These are phyloP conservation scores for Boletus reticulatus DNA, from an alignment of 768 basidiomycete species.

Conservation along the genomic window DNA sequence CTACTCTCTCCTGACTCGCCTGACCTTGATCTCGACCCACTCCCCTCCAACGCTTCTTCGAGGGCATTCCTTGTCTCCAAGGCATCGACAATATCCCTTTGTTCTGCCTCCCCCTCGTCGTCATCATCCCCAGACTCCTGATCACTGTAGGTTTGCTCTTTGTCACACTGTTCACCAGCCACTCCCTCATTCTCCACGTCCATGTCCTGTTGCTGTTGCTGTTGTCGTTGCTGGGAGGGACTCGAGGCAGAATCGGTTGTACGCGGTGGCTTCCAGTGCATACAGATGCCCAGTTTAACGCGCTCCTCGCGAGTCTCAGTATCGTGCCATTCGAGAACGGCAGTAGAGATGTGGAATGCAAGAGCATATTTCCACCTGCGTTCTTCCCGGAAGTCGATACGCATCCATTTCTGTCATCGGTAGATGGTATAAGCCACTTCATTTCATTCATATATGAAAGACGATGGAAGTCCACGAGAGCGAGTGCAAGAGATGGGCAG, in stretches of 20 bases:
- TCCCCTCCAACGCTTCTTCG: conserved; percentile 55
- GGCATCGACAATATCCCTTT: conserved; percentile 53
- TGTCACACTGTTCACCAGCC: conserved; percentile 21
- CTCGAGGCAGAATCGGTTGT: conserved; percentile 21
- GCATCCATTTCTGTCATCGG: conserved; percentile 85
- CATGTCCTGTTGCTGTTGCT: conserved; percentile 29
- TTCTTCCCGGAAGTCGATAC: conserved; percentile 92
- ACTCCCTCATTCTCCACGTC: conserved; percentile 29
- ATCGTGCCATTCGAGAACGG: conserved; percentile 87
- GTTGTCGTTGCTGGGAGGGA: conserved; percentile 32
- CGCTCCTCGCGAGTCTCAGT: conserved; percentile 65
- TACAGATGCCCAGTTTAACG: conserved; percentile 60
- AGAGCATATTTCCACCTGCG: conserved; percentile 86
- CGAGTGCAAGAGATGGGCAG: not conserved
- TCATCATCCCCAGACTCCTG: conserved; percentile 56
- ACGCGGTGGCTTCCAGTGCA: conserved; percentile 58
- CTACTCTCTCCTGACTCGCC: conserved; percentile 36
- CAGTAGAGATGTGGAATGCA: conserved; percentile 78
- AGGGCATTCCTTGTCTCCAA: conserved; percentile 53
- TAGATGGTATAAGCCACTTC: conserved; percentile 9
- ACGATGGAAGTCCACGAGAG: not conserved
- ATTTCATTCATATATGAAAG: not conserved
- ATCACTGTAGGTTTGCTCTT: conserved; percentile 24
- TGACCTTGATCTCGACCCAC: conserved; percentile 27
- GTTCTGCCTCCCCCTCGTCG: conserved; percentile 56